Base-by-base conservation (phyloP, 176 grass and related monocot genomes). In the Triticum timopheevii region DNA sequence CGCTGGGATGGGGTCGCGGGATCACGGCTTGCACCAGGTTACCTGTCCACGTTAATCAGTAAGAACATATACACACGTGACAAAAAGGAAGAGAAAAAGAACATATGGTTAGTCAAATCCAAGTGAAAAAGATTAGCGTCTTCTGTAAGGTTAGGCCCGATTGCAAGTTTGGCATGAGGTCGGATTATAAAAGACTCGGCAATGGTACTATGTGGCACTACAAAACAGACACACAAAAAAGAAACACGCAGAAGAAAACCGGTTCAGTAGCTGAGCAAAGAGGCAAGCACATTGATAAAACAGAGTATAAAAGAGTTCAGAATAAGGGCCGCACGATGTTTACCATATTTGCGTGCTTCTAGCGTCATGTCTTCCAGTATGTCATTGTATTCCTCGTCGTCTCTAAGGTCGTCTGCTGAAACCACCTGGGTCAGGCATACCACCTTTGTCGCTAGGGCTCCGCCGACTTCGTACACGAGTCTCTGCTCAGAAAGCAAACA, bases 331-430 rank as follows among this genome's bases (percentile, higher is more conserved):
- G 9, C 20, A 0, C 68, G 68, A 2, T 25, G 33, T 19, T 84
- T 94, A 93, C 96, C 92, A 52, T 98, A 98, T 96, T 88, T 94
- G 81, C 70, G 82, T 8, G 85, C 93, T 91, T 98, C 93, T 63
- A 87, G 86, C 82, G 84, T 94, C 96, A 98, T 98, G 86, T 98
- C 96, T 67, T 98, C 93, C 76, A 98, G 45, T 84, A 98, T 98
- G 74, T 94, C 96, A 56, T 83, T 81, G 4, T 96, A 96, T 73
- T 94, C 93, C 63, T 94, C 96, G 31, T 98, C 96, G 17, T 98
- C 93, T 59, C 78, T 90, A 69, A 98, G 79, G 40, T 96, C 97
- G 85, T 96, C 94, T 36, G 80, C 59, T 40, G 59, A 85, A 38
- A 94, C 89, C 25, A 98, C 97, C 65, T 96, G 88, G 47, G 86